These are phyloP conservation scores for Chaetomium tenue DNA, from an alignment of 495 filamentous ascomycete genomes.

Conservation along the genomic window DNA sequence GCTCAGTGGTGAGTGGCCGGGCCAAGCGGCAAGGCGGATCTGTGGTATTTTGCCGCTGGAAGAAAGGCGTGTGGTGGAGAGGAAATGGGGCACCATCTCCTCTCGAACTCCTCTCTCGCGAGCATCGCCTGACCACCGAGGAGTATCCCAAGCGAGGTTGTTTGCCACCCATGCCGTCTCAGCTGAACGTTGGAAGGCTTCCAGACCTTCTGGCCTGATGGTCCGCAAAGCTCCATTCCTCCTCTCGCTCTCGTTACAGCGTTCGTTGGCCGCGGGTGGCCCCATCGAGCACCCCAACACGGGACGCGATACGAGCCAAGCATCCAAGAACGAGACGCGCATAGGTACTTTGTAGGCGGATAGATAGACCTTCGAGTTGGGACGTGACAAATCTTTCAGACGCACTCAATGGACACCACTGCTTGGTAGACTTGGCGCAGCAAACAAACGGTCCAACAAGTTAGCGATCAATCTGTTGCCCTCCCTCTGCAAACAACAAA, in stretches of 20 bases:
- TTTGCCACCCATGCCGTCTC: background rate
- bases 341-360: no score
- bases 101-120: background rate
- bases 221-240: background rate
- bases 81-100: background rate
- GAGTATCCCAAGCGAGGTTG: background rate
- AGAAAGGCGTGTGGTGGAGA: background rate
- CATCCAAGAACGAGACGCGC: no score
- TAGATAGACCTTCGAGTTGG: no score
- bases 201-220: background rate
- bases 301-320: background rate
- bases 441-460: background rate
- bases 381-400: background rate
- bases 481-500: background rate
- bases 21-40: background rate
- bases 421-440: no score
- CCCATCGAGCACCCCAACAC: background rate
- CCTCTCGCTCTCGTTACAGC: background rate
- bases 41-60: constrained; percentile 11
- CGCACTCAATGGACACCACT: no score
- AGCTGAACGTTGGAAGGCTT: background rate
- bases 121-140: constrained; percentile 1
- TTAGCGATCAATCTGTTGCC: background rate
- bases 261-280: background rate
- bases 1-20: constrained; percentile 2